Evolutionary conservation across 2,329 filamentous ascomycete genomes (phyloP).

Genomic region (Nothophaeocryptopus gaeumannii): DNA sequence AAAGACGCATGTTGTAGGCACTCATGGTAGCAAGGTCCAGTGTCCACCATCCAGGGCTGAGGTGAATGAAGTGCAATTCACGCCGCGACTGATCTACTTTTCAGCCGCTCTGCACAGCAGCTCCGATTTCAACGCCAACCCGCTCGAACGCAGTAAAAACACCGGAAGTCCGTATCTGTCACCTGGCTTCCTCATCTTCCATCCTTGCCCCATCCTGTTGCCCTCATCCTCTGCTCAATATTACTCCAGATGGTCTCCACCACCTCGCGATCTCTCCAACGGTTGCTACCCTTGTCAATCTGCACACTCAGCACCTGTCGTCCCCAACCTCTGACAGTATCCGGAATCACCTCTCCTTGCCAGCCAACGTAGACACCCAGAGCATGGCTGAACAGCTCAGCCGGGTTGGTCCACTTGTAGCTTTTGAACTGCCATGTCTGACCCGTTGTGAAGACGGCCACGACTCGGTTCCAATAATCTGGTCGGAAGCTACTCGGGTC

Average conservation of each 20-base stretch:
- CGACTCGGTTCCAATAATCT: constrained; percentile 93
- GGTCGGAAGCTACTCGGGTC: constrained; percentile 93
- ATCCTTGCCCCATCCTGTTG: constrained; percentile 77
- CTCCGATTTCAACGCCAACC: constrained; percentile 10
- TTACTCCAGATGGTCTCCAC: constrained; percentile 89
- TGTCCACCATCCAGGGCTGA: no score
- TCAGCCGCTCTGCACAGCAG: neutral
- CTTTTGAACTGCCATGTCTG: constrained; percentile 98
- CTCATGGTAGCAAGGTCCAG: no score
- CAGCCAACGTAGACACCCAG: constrained; percentile 88
- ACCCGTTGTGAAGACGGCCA: constrained; percentile 95
- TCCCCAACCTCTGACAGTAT: constrained; percentile 78
- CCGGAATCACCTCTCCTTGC: constrained; percentile 76
- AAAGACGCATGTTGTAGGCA: no score
- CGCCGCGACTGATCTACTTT: neutral
- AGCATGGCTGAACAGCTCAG: constrained; percentile 85
- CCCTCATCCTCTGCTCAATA: constrained; percentile 83
- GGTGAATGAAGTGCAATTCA: no score
- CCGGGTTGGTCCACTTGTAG: constrained; percentile 90
- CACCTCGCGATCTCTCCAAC: constrained; percentile 88
- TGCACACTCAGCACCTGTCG: constrained; percentile 73
- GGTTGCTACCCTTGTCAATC: constrained; percentile 66
- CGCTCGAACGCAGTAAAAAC: constrained; percentile 22
- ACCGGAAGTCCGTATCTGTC: neutral
- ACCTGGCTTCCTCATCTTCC: constrained; percentile 33